Evolutionary conservation across 768 basidiomycete species (phyloP).

Genomic region (Lactifluus hygrophoroides): DNA sequence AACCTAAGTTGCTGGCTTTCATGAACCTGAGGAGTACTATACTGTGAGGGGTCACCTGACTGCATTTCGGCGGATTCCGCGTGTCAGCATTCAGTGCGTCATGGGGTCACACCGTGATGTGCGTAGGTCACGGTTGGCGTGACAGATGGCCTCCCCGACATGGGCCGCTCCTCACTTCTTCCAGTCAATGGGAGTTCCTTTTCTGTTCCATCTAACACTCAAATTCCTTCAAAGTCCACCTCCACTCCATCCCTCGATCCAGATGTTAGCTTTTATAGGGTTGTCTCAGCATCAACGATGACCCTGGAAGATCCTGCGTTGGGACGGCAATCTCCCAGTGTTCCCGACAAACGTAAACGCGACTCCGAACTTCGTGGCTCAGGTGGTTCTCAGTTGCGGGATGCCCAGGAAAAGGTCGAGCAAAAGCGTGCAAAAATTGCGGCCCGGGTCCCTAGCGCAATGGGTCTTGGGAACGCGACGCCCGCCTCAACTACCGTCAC

Average conservation of each 20-base stretch:
- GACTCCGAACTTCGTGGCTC: background rate
- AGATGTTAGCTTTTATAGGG: background rate
- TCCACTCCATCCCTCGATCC: background rate
- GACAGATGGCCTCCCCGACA: background rate
- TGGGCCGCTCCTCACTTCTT: background rate
- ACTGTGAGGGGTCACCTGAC: no score
- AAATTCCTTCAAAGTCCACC: no score
- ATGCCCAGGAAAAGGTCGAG: conserved; percentile 9
- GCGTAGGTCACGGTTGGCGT: no score
- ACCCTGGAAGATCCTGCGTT: background rate
- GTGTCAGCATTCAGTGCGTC: no score
- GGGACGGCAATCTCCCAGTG: background rate
- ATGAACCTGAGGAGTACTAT: no score
- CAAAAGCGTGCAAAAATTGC: conserved; percentile 13
- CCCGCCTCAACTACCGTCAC: background rate
- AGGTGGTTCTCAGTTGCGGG: background rate
- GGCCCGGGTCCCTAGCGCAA: conserved; percentile 8
- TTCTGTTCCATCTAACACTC: background rate
- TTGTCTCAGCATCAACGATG: background rate
- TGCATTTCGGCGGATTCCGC: no score
- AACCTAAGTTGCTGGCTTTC: no score
- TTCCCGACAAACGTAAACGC: conserved; percentile 8
- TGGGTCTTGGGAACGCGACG: background rate
- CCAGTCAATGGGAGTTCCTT: background rate
- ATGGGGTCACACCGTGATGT: no score